Conservation (phyloP, 192 early-diverging fungal genomes). For the Phycomyces nitens region DNA sequence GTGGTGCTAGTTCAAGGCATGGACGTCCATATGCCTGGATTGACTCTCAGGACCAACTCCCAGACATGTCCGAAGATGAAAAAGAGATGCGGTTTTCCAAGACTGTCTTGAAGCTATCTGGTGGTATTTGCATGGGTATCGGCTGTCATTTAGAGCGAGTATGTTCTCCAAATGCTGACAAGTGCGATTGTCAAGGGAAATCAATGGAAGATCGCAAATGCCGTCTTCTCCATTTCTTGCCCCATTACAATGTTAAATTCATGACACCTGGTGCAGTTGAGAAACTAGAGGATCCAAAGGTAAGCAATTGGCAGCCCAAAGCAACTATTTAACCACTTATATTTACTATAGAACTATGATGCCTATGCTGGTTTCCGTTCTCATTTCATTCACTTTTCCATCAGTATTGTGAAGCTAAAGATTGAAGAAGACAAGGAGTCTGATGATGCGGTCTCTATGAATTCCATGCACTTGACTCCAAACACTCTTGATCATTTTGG, state of each 20-base stretch:
- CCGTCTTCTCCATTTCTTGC: conserved; percentile 30
- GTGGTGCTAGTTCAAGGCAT: too few species aligned
- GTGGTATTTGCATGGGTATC: conserved; percentile 42
- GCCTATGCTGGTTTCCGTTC: conserved; percentile 44
- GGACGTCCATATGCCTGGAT: too few species aligned
- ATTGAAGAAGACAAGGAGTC: conserved; percentile 15
- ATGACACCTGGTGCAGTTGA: conserved; percentile 30
- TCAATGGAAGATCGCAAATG: conserved; percentile 20
- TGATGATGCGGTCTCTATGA: conserved; percentile 13
- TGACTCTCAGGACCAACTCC: too few species aligned
- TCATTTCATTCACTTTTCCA: conserved; percentile 40
- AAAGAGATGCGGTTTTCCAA: conserved; percentile 25
- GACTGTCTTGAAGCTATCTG: conserved; percentile 33
- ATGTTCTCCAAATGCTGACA: conserved; percentile 22
- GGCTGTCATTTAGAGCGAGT: conserved; percentile 39
- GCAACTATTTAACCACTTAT: too few species aligned
- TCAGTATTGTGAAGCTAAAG: conserved; percentile 34
- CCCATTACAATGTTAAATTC: conserved; percentile 40
- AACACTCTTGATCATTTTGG: conserved; percentile 37
- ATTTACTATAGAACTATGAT: conserved; percentile 35
- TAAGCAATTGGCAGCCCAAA: conserved; percentile 16
- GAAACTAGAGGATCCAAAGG: conserved; percentile 16
- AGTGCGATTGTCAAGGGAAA: conserved; percentile 11
- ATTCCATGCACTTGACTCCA: conserved; percentile 40
- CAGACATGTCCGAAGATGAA: not conserved